Percentiles rank a stretch among this genome's conserved stretches.
Conservation (phyloP, 164 flowering plant species). For the Stephania yunnanensis region DNA sequence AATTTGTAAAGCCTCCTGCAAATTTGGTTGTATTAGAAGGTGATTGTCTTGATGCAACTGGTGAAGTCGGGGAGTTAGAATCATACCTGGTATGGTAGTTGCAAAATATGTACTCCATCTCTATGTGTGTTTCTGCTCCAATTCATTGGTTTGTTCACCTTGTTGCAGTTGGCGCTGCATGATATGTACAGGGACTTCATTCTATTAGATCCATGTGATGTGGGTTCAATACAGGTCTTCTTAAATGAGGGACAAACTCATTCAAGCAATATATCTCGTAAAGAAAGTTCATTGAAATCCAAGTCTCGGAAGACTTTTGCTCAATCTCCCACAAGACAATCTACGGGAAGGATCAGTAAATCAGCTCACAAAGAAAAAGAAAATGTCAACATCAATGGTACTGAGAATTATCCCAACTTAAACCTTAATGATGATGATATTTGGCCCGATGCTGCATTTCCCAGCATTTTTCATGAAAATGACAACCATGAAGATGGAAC, state of each 20-base stretch:
- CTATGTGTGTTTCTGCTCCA: not conserved
- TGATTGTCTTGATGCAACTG: conserved; percentile 75
- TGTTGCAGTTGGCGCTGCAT: conserved; percentile 69
- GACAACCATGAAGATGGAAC: conserved; percentile 30
- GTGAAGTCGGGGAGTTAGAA: conserved; percentile 78
- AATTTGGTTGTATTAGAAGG: conserved; percentile 94
- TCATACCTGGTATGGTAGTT: conserved; percentile 65
- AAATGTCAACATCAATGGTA: conserved; percentile 22
- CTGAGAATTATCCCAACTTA: conserved; percentile 21
- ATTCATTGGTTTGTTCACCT: not conserved
- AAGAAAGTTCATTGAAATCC: conserved; percentile 37
- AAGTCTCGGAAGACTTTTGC: conserved; percentile 44
- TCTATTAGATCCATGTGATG: conserved; percentile 83
- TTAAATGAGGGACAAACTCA: conserved; percentile 32
- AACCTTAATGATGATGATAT: conserved; percentile 24
- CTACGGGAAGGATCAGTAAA: conserved; percentile 48
- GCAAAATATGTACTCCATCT: not conserved
- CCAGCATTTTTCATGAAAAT: conserved; percentile 24
- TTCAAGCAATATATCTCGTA: conserved; percentile 22
- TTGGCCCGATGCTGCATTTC: conserved; percentile 28
- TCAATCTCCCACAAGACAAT: conserved; percentile 50
- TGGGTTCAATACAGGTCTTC: conserved; percentile 48
- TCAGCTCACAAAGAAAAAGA: conserved; percentile 35
- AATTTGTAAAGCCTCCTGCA: conserved; percentile 77
- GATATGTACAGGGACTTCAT: conserved; percentile 78